phyloP scores from a whole-genome alignment of 768 basidiomycete genomes.

The Leccinum subgranulosum region DNA sequence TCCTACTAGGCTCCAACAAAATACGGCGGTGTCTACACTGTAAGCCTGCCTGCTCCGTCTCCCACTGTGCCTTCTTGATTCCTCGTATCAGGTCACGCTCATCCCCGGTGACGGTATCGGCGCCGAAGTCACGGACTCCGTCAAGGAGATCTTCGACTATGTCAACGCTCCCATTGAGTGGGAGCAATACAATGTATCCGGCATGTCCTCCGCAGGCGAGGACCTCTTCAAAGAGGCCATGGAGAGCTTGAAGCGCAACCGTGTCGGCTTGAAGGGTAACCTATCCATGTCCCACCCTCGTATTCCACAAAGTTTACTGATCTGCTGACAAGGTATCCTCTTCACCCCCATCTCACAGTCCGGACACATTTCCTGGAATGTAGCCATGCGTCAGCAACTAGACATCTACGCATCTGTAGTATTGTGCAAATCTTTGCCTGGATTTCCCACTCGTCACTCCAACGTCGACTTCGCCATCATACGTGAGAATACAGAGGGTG shows the following conservation, averaged over 20 bases:
- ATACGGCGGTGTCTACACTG: slow-evolving; percentile 91
- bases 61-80: slow-evolving; percentile 19
- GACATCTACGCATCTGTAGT: slow-evolving; percentile 99
- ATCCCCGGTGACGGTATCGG: slow-evolving; percentile 99
- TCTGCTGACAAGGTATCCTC: slow-evolving; percentile 71
- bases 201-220: slow-evolving; percentile 91
- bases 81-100: slow-evolving; percentile 72
- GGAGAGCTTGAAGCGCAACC: slow-evolving; percentile 96
- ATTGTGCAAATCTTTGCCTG: slow-evolving; percentile 96
- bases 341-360: slow-evolving; percentile 97
- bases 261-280: slow-evolving; percentile 96
- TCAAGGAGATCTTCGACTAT: slow-evolving; percentile 98
- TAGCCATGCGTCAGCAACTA: slow-evolving; percentile 98
- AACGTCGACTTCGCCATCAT: slow-evolving; percentile 99
- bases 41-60: slow-evolving; percentile 34
- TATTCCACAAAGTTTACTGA: slow-evolving; percentile 2
- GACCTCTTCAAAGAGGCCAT: slow-evolving; percentile 96
- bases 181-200: slow-evolving; percentile 98
- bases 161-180: slow-evolving; percentile 98
- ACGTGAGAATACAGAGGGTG: slow-evolving; percentile 99
- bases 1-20: slow-evolving; percentile 76
- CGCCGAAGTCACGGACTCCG: slow-evolving; percentile 94
- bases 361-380: slow-evolving; percentile 99
- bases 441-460: slow-evolving; percentile 91
- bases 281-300: background rate